phyloP scores from a whole-genome alignment of 306 rosid species.

The Hippophae rhamnoides region DNA sequence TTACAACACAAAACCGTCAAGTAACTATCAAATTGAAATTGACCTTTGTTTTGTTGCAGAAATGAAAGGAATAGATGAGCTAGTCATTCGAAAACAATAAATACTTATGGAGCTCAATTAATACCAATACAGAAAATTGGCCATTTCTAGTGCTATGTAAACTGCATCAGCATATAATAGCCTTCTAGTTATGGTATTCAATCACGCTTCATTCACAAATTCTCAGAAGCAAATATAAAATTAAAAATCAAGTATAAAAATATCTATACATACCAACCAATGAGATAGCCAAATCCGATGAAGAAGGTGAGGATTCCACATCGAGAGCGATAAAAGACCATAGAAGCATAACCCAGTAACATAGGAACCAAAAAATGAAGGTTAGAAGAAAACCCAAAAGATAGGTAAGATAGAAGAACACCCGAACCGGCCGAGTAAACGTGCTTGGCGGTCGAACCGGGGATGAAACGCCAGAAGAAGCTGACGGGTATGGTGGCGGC shows the following conservation, averaged over 20 bases:
- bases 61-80: too few species aligned
- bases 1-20: too few species aligned
- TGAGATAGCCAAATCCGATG: slow-evolving; percentile 78
- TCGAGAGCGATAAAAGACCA: slow-evolving; percentile 54
- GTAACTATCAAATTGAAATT: too few species aligned
- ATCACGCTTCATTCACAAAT: neutral
- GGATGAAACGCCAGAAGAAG: slow-evolving; percentile 62
- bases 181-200: neutral
- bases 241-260: neutral
- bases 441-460: slow-evolving; percentile 58
- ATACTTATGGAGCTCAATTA: too few species aligned
- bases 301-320: slow-evolving; percentile 77
- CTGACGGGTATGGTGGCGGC: slow-evolving; percentile 77
- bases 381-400: slow-evolving; percentile 84
- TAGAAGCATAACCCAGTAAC: slow-evolving; percentile 72
- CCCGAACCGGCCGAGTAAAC: slow-evolving; percentile 67
- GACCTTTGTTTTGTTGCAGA: too few species aligned
- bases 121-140: too few species aligned
- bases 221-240: neutral
- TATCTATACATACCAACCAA: slow-evolving; percentile 49
- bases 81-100: too few species aligned
- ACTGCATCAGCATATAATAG: too few species aligned
- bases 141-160: too few species aligned
- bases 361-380: slow-evolving; percentile 73
- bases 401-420: slow-evolving; percentile 57